Conservation (phyloP, 2,329 filamentous ascomycete genomes). For the Aspergillus candidus region DNA sequence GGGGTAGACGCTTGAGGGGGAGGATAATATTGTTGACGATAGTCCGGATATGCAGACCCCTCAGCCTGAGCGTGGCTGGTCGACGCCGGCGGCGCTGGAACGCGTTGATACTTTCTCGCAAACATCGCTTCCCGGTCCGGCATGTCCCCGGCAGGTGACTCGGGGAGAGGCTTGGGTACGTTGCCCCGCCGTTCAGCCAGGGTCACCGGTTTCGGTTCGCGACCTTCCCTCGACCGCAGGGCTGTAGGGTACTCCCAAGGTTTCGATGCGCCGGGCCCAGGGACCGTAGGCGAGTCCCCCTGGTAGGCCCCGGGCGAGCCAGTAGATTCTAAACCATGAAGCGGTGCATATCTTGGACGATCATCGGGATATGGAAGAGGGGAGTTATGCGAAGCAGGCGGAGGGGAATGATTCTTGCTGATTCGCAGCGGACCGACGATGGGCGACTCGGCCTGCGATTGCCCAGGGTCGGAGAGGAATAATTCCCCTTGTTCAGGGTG, state of each 20-base stretch:
- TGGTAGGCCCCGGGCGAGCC: slow-evolving; percentile 17
- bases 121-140: slow-evolving; percentile 75
- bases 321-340: slow-evolving; percentile 26
- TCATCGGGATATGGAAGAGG: slow-evolving; percentile 69
- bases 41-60: slow-evolving; percentile 45
- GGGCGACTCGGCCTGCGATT: slow-evolving; percentile 56
- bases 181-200: slow-evolving; percentile 77
- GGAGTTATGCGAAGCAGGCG: slow-evolving; percentile 47
- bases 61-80: slow-evolving; percentile 20
- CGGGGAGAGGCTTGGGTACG: slow-evolving; percentile 69
- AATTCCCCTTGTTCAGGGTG: slow-evolving; percentile 71
- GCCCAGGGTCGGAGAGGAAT: slow-evolving; percentile 44
- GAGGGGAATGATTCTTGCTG: slow-evolving; percentile 67
- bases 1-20: slow-evolving; percentile 39
- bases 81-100: slow-evolving; percentile 32
- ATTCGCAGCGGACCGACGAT: slow-evolving; percentile 80
- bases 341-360: slow-evolving; percentile 37
- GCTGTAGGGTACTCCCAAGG: slow-evolving; percentile 35
- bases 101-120: slow-evolving; percentile 52
- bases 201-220: slow-evolving; percentile 52
- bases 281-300: slow-evolving; percentile 15
- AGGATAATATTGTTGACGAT: slow-evolving; percentile 59
- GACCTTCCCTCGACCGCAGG: slow-evolving; percentile 39
- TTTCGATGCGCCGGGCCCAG: slow-evolving; percentile 22
- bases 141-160: slow-evolving; percentile 70